These are phyloP conservation scores for Neonectria punicea DNA, from an alignment of 2,329 filamentous ascomycete species.

Conservation along the genomic window DNA sequence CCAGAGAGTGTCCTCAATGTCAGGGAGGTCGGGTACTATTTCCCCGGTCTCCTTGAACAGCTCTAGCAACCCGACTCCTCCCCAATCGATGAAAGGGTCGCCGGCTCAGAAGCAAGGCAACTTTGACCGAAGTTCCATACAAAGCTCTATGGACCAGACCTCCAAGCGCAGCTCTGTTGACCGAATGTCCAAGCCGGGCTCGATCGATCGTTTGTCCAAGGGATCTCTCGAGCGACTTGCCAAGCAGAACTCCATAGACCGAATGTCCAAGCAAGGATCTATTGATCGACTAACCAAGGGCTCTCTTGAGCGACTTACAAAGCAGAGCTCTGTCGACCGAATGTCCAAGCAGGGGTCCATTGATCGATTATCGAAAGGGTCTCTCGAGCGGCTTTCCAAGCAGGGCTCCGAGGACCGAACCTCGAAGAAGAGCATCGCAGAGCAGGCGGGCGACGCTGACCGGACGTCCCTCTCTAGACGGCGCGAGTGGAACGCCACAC, in stretches of 20 bases:
- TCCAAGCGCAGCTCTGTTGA: slow-evolving; percentile 13
- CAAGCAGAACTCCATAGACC: slow-evolving; percentile 8
- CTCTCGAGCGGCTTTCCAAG: slow-evolving; percentile 3
- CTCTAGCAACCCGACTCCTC: slow-evolving; percentile 44
- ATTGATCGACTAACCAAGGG: slow-evolving; percentile 17
- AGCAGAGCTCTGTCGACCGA: slow-evolving; percentile 6
- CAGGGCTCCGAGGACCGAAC: slow-evolving; percentile 4
- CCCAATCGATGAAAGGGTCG: slow-evolving; percentile 44
- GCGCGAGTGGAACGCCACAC: slow-evolving; percentile 48
- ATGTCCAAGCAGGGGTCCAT: slow-evolving; percentile 17
- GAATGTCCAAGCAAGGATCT: slow-evolving; percentile 5
- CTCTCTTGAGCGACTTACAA: neutral
- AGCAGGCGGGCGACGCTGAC: slow-evolving; percentile 26
- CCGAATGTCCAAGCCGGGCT: slow-evolving; percentile 10
- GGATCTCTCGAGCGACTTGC: slow-evolving; percentile 7
- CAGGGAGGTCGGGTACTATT: slow-evolving; percentile 20
- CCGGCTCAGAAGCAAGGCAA: slow-evolving; percentile 35
- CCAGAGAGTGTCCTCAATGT: slow-evolving; percentile 5
- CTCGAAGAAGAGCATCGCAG: slow-evolving; percentile 6
- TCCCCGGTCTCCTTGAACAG: slow-evolving; percentile 28
- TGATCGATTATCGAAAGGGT: slow-evolving; percentile 15
- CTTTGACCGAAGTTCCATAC: slow-evolving; percentile 13
- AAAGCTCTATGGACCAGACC: slow-evolving; percentile 2
- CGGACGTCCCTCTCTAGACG: slow-evolving; percentile 47
- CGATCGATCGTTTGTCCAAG: slow-evolving; percentile 12